A percentile compares a stretch with the other conserved stretches of the same genome.
phyloP scores from a whole-genome alignment of 768 basidiomycete species.

The Boletus insuetus region DNA sequence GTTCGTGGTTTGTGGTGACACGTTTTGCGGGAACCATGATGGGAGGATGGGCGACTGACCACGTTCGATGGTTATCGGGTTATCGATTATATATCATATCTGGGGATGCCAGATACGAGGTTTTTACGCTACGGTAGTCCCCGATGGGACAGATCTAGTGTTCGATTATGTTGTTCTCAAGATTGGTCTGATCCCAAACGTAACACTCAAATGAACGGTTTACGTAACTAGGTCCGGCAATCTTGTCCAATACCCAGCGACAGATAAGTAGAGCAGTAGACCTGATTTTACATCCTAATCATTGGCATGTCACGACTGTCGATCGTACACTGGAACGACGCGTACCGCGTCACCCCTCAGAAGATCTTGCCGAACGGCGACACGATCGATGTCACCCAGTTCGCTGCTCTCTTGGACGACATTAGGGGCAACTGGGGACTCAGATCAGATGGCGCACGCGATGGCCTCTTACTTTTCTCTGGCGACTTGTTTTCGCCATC shows the following conservation, averaged over 20 bases:
- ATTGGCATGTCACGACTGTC: conserved; percentile 35
- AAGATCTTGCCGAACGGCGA: conserved; percentile 52
- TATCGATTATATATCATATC: not conserved
- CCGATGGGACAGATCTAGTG: too few species aligned
- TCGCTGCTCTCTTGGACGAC: conserved; percentile 66
- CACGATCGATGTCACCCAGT: conserved; percentile 87
- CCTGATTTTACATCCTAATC: too few species aligned
- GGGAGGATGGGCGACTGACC: too few species aligned
- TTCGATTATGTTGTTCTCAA: too few species aligned
- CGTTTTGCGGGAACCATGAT: too few species aligned
- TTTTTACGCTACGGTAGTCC: too few species aligned
- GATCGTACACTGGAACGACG: conserved; percentile 78
- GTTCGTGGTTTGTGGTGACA: too few species aligned
- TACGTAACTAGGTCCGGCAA: too few species aligned
- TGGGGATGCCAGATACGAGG: too few species aligned
- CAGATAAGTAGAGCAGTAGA: too few species aligned
- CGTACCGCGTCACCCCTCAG: conserved; percentile 78
- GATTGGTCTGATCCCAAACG: too few species aligned
- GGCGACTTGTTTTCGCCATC: conserved; percentile 89
- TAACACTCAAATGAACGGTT: too few species aligned
- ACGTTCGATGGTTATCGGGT: not conserved
- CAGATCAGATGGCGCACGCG: conserved; percentile 47
- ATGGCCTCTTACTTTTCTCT: conserved; percentile 82
- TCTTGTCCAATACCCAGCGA: not conserved
- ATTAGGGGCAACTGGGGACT: conserved; percentile 58